Evolutionary conservation across 768 basidiomycete species (phyloP).

Genomic region (Psilocybe azurescens): DNA sequence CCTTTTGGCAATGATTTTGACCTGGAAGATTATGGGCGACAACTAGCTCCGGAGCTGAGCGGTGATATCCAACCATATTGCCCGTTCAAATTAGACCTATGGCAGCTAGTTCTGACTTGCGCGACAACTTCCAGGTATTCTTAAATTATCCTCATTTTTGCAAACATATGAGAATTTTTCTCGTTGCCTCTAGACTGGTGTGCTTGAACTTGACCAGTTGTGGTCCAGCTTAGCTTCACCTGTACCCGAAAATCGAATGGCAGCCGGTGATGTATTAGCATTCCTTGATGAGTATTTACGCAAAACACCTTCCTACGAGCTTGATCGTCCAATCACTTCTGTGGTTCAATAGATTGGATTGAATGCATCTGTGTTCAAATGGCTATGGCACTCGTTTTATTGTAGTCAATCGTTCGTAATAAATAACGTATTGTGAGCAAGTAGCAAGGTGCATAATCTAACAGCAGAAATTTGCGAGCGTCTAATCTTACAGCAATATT

Average conservation of each 20-base stretch:
- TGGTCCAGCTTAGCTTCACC: not conserved
- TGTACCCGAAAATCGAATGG: not conserved
- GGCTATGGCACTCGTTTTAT: too few species aligned
- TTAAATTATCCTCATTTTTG: not conserved
- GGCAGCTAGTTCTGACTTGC: constrained; percentile 14
- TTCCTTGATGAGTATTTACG: constrained; percentile 1
- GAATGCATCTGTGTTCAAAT: too few species aligned
- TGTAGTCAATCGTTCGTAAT: too few species aligned
- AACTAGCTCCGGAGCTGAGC: constrained; percentile 3
- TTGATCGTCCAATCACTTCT: not conserved
- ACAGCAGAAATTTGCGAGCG: too few species aligned
- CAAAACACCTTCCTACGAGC: not conserved
- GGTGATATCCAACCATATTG: constrained; percentile 1
- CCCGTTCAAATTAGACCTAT: constrained; percentile 19
- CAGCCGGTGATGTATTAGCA: not conserved
- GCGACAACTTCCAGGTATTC: not conserved
- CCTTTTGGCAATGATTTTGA: not conserved
- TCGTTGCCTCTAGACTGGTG: not conserved
- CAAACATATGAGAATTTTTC: not conserved
- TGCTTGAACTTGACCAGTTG: not conserved
- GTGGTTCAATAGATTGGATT: too few species aligned
- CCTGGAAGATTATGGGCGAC: not conserved
- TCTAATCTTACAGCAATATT: not conserved
- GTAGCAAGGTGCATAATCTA: too few species aligned
- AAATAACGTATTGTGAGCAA: too few species aligned